These are phyloP conservation scores for Clarireedia homoeocarpa DNA, from an alignment of 2,329 filamentous ascomycete genomes.

Conservation along the genomic window DNA sequence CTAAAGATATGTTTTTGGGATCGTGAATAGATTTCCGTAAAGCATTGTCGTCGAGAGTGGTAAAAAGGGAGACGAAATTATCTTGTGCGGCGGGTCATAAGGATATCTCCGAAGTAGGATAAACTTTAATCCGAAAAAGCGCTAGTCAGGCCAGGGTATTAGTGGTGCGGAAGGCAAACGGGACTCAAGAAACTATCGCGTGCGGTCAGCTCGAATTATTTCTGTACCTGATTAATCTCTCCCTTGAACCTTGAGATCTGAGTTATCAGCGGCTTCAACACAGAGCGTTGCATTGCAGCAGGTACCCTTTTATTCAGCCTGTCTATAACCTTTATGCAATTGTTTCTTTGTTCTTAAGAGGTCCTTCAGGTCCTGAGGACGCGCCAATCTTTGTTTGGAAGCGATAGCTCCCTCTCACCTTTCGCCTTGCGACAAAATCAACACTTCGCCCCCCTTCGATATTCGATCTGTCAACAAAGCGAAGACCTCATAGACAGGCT, in stretches of 20 bases:
- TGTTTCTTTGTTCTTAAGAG: constrained; percentile 11
- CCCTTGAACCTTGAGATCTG: background rate
- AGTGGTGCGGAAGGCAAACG: background rate
- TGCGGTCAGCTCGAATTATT: constrained; percentile 1
- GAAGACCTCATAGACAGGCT: background rate
- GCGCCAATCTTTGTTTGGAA: constrained; percentile 7
- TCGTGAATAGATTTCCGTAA: too few species aligned
- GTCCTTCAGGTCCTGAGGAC: constrained; percentile 11
- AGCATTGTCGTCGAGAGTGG: too few species aligned
- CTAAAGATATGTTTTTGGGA: too few species aligned
- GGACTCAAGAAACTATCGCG: background rate
- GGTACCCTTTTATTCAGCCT: background rate
- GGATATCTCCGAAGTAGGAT: too few species aligned
- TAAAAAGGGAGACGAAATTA: too few species aligned
- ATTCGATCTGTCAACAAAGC: background rate
- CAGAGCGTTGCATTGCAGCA: background rate
- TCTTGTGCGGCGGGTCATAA: too few species aligned
- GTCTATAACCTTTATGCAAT: constrained; percentile 13
- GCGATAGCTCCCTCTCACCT: constrained; percentile 8
- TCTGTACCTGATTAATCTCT: constrained; percentile 5
- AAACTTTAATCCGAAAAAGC: too few species aligned
- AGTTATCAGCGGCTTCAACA: background rate
- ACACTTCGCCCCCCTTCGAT: background rate
- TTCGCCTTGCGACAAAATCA: constrained; percentile 6
- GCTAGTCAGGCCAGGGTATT: background rate